Evolutionary conservation across 257 asterid genomes (phyloP).

Genomic region (Capsicum rhomboideum): DNA sequence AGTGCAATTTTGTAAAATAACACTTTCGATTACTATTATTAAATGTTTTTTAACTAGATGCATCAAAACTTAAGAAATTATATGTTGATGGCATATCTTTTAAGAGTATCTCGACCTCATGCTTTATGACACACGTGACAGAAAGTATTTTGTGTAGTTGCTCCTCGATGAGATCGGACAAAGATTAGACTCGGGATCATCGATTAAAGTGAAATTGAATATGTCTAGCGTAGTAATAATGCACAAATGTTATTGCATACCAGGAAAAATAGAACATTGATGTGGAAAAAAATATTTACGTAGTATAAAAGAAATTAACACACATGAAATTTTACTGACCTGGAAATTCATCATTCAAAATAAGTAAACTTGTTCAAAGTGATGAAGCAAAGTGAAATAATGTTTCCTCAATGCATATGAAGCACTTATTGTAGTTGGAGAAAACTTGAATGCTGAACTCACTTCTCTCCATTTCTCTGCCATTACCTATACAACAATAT

Average conservation of each 20-base stretch:
- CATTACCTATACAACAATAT: slow-evolving; percentile 35
- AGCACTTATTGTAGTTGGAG: slow-evolving; percentile 75
- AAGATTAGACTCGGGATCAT: too few species aligned
- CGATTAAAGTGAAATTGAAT: neutral
- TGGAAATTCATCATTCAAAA: too few species aligned
- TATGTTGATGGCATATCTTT: too few species aligned
- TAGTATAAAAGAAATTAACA: neutral
- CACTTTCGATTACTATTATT: too few species aligned
- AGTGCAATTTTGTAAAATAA: too few species aligned
- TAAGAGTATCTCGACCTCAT: too few species aligned
- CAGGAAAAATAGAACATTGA: neutral
- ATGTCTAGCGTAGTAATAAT: neutral
- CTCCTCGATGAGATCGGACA: neutral
- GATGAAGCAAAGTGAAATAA: too few species aligned
- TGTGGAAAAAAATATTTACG: neutral
- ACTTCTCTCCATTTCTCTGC: slow-evolving; percentile 69
- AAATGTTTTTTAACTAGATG: too few species aligned
- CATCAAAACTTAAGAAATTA: too few species aligned
- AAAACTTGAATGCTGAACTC: slow-evolving; percentile 40
- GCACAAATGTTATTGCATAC: neutral
- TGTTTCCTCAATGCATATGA: too few species aligned
- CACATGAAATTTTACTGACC: neutral
- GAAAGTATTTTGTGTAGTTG: neutral
- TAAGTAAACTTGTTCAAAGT: too few species aligned
- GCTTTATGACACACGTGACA: too few species aligned